Percentiles rank a stretch among this genome's conserved stretches.
Conservation (phyloP, 352 stramenopile genomes). For the Phytophthora ohioensis region DNA sequence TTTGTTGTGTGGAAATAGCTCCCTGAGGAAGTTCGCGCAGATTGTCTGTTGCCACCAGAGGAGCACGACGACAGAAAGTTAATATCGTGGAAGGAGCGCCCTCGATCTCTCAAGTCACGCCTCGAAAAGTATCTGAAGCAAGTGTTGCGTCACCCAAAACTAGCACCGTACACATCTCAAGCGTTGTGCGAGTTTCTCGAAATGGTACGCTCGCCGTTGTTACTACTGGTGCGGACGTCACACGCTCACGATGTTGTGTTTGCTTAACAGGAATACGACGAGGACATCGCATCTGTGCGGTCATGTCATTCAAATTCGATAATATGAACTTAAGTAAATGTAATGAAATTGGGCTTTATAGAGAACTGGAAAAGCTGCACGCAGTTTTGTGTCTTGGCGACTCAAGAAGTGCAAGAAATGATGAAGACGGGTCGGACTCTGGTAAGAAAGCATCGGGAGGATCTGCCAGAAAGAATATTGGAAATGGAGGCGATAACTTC, state of each 20-base stretch:
- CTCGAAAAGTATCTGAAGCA: conserved; percentile 70
- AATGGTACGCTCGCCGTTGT: conserved; percentile 45
- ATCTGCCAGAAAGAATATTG: no score
- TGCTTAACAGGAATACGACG: conserved; percentile 63
- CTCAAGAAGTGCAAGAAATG: no score
- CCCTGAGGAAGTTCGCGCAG: conserved; percentile 50
- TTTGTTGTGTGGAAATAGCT: conserved; percentile 33
- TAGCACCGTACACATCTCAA: conserved; percentile 64
- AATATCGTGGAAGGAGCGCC: conserved; percentile 68
- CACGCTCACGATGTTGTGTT: conserved; percentile 6
- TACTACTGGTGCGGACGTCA: neutral
- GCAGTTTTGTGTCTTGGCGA: no score
- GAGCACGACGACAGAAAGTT: conserved; percentile 50
- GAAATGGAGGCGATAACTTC: no score
- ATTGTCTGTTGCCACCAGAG: conserved; percentile 59
- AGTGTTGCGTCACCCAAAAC: conserved; percentile 56
- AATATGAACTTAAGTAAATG: conserved; percentile 34
- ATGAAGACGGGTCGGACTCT: no score
- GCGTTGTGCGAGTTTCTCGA: conserved; percentile 81
- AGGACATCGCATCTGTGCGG: conserved; percentile 47
- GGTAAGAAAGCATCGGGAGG: no score
- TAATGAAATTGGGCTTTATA: conserved; percentile 5
- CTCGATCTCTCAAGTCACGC: conserved; percentile 69
- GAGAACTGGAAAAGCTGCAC: neutral
- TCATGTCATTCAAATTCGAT: conserved; percentile 59